phyloP scores from a whole-genome alignment of 2,329 filamentous ascomycete genomes.

The Diaporthe australafricana region DNA sequence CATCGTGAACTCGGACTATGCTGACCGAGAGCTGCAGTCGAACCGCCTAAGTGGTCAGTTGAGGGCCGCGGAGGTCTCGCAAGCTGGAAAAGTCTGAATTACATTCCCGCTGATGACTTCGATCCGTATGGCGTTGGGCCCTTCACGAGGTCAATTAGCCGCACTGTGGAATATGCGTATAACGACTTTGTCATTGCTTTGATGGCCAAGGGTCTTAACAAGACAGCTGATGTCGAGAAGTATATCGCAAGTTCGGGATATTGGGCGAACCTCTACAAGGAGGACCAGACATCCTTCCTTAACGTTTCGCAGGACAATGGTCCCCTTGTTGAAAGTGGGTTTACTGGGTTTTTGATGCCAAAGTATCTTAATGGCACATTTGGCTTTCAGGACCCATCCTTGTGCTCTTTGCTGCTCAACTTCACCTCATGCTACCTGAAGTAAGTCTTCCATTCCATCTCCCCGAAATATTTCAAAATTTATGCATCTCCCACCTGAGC shows the following conservation, averaged over 20 bases:
- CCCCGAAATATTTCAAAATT: too few relatives aligned
- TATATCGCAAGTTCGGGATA: conserved; percentile 68
- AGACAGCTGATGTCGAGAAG: conserved; percentile 64
- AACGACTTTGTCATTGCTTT: conserved; percentile 75
- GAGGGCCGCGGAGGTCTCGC: conserved; percentile 75
- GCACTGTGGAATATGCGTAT: conserved; percentile 80
- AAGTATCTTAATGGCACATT: conserved; percentile 73
- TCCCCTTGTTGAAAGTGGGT: conserved; percentile 63
- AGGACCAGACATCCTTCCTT: conserved; percentile 63
- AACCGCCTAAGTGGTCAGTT: conserved; percentile 74
- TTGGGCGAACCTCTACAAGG: conserved; percentile 74
- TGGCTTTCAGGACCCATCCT: conserved; percentile 73
- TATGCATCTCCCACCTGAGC: too few relatives aligned
- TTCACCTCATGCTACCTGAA: conserved; percentile 40
- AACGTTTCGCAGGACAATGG: conserved; percentile 38
- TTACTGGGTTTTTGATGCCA: conserved; percentile 75
- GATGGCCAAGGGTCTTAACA: conserved; percentile 67
- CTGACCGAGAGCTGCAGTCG: conserved; percentile 47
- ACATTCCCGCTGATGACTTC: conserved; percentile 75
- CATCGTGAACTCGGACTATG: too few relatives aligned
- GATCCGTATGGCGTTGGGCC: conserved; percentile 71
- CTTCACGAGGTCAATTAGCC: conserved; percentile 74
- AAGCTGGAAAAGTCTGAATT: conserved; percentile 77
- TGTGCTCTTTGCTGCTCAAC: conserved; percentile 66
- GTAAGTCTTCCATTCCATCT: neutral